Conservation (phyloP, 768 basidiomycete species). For the Tricholoma bakamatsutake region DNA sequence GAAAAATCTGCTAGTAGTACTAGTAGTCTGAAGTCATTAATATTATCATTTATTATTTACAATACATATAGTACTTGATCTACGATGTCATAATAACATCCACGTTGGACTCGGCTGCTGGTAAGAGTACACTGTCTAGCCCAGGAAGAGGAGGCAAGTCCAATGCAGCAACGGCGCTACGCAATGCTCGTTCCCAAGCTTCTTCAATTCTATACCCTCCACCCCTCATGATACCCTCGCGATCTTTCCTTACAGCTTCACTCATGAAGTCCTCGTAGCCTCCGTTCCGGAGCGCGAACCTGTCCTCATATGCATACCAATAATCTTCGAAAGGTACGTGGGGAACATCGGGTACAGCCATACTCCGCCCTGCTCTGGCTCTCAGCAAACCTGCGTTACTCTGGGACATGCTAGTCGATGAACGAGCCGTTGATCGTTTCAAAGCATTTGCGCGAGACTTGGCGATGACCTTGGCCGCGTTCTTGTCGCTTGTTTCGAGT, state of each 20-base stretch:
- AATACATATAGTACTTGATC: slow-evolving; percentile 18
- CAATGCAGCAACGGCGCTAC: slow-evolving; percentile 67
- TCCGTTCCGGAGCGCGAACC: slow-evolving; percentile 44
- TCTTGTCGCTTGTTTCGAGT: slow-evolving; percentile 70
- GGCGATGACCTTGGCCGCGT: slow-evolving; percentile 65
- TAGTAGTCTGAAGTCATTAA: too few relatives aligned
- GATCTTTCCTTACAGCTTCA: slow-evolving; percentile 69
- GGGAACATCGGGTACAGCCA: slow-evolving; percentile 70
- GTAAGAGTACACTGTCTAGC: slow-evolving; percentile 12
- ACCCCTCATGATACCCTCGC: slow-evolving; percentile 74
- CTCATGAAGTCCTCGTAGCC: slow-evolving; percentile 70
- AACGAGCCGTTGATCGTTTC: slow-evolving; percentile 55
- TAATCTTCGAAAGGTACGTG: slow-evolving; percentile 75
- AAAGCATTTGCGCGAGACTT: slow-evolving; percentile 60
- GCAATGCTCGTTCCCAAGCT: slow-evolving; percentile 79
- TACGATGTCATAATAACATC: slow-evolving; percentile 42
- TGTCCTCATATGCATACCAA: slow-evolving; percentile 71
- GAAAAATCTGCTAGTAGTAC: slow-evolving; percentile 31
- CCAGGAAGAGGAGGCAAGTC: slow-evolving; percentile 51
- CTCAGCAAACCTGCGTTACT: slow-evolving; percentile 48
- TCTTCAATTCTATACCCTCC: slow-evolving; percentile 81
- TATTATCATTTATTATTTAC: neutral
- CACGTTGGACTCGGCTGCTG: slow-evolving; percentile 23
- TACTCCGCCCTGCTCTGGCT: slow-evolving; percentile 58
- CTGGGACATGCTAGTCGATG: slow-evolving; percentile 38